Evolutionary conservation across 768 basidiomycete species (phyloP).

Genomic region (Serendipita sp.): DNA sequence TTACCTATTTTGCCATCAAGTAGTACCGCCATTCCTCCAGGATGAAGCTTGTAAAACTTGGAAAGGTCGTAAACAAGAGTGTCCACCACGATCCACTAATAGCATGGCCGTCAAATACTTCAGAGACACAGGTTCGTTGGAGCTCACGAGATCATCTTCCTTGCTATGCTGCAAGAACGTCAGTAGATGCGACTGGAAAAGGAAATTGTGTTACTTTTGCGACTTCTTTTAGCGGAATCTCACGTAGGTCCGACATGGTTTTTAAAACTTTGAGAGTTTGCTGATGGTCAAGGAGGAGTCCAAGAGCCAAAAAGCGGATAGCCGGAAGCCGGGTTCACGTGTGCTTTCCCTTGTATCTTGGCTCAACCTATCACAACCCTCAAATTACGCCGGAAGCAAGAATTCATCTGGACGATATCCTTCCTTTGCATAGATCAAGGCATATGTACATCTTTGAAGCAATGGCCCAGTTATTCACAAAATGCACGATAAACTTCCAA

Average conservation of each 20-base stretch:
- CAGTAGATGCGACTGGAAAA: not conserved
- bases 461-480: constrained; percentile 1
- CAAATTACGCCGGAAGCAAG: not conserved
- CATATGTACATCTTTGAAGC: too few species aligned
- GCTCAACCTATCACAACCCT: too few species aligned
- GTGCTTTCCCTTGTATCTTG: not conserved
- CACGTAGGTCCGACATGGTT: not conserved
- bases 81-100: constrained; percentile 69
- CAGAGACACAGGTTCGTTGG: not conserved
- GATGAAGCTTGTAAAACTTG: constrained; percentile 71
- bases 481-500: constrained; percentile 57
- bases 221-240: not conserved
- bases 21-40: constrained; percentile 65
- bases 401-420: too few species aligned
- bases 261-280: not conserved
- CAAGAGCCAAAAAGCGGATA: not conserved
- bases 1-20: constrained; percentile 49
- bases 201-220: not conserved
- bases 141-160: constrained; percentile 59
- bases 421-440: not conserved
- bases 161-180: constrained; percentile 60
- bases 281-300: not conserved
- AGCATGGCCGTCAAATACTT: not conserved
- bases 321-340: not conserved
- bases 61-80: constrained; percentile 69